Evolutionary conservation across 2,329 filamentous ascomycete species (phyloP).

Genomic region (Phaeoacremonium minimum): DNA sequence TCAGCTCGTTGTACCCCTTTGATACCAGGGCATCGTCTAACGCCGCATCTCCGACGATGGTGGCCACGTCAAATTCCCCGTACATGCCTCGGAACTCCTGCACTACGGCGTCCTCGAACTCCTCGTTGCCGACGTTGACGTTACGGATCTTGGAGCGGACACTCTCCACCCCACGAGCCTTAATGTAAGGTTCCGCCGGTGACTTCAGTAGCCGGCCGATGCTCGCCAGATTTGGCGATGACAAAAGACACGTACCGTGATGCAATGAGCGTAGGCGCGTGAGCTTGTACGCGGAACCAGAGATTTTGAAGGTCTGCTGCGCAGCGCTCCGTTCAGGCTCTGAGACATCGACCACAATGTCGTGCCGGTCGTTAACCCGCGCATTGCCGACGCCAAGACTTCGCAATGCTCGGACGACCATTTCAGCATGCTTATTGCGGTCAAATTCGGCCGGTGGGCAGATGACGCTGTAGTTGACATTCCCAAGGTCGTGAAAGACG

Average conservation of each 20-base stretch:
- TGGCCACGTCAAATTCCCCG: constrained; percentile 29
- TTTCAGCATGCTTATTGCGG: constrained; percentile 81
- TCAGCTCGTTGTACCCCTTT: constrained; percentile 60
- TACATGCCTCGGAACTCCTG: constrained; percentile 68
- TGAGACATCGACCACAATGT: constrained; percentile 71
- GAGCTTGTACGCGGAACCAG: constrained; percentile 92
- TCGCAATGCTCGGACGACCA: constrained; percentile 82
- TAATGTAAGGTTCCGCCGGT: constrained; percentile 73
- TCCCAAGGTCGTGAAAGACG: constrained; percentile 90
- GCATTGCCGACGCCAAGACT: constrained; percentile 53
- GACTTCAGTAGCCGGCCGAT: constrained; percentile 71
- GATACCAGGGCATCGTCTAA: constrained; percentile 46
- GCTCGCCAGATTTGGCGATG: constrained; percentile 66
- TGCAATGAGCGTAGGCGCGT: constrained; percentile 78
- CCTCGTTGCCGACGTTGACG: constrained; percentile 50
- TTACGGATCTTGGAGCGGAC: constrained; percentile 83
- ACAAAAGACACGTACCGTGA: constrained; percentile 85
- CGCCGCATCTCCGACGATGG: constrained; percentile 43
- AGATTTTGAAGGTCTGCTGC: constrained; percentile 65
- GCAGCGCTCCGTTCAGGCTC: constrained; percentile 4
- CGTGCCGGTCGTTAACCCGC: constrained; percentile 84
- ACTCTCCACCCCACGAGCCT: constrained; percentile 83
- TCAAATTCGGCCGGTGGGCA: constrained; percentile 74
- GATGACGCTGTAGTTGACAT: constrained; percentile 93
- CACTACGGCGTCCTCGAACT: constrained; percentile 53